Evolutionary conservation across 2,329 filamentous ascomycete species (phyloP).

Genomic region (Drechslera avenae): DNA sequence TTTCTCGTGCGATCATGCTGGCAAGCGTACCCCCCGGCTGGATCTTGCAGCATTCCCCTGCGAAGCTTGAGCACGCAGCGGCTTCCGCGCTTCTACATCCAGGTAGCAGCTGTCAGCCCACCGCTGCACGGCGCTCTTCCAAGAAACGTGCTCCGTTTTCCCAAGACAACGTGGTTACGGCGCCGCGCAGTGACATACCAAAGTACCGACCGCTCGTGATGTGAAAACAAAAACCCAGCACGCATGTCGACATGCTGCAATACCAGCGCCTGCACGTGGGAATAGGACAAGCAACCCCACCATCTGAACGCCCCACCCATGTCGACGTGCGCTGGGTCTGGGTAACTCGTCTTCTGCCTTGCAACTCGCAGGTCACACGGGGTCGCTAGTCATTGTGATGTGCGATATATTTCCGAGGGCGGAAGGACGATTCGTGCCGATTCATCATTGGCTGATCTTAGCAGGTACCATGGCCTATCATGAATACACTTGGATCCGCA

Average conservation of each 20-base stretch:
- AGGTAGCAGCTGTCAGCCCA: background rate
- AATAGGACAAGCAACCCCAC: constrained; percentile 5
- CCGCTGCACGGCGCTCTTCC: background rate
- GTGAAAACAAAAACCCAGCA: too few relatives aligned
- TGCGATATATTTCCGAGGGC: background rate
- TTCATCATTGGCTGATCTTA: background rate
- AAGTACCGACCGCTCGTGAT: background rate
- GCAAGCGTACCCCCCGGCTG: constrained; percentile 1
- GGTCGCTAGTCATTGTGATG: background rate
- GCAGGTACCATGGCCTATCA: constrained; percentile 9
- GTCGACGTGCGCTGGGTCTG: background rate
- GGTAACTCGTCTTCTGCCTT: background rate
- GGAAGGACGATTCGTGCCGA: constrained; percentile 4
- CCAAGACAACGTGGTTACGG: background rate
- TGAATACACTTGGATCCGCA: constrained; percentile 5
- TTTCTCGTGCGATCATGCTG: constrained; percentile 4
- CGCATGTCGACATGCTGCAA: too few relatives aligned
- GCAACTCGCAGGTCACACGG: background rate
- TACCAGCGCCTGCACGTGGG: constrained; percentile 3
- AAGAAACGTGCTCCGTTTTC: background rate
- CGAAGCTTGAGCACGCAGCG: background rate
- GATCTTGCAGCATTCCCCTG: constrained; percentile 4
- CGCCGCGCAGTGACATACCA: background rate
- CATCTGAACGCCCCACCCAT: background rate
- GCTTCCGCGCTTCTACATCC: constrained; percentile 10